Conservation (phyloP, 441 rosid genomes). For the Pelargonium fulgidum region DNA sequence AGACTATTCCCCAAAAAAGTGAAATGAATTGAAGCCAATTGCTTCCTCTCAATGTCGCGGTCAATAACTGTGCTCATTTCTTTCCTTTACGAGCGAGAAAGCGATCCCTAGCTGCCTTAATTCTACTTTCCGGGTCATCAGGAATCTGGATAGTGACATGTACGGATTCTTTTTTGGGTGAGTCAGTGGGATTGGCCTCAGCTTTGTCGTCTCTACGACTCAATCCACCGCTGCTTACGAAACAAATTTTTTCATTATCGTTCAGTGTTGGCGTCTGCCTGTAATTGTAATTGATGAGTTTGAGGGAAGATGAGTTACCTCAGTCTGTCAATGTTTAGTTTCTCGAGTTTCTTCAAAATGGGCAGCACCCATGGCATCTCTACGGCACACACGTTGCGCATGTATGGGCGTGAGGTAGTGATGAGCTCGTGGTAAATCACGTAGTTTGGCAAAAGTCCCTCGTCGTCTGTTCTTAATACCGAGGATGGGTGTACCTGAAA, state of each 20-base stretch:
- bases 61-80: conserved; percentile 27
- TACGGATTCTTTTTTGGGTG: conserved; percentile 23
- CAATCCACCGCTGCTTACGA: conserved; percentile 55
- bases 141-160: conserved; percentile 7
- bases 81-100: conserved; percentile 79
- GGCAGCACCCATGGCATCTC: conserved; percentile 72
- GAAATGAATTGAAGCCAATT: no score
- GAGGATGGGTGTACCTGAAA: conserved; percentile 88
- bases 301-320: conserved; percentile 38
- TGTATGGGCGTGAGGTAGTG: conserved; percentile 68
- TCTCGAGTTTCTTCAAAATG: conserved; percentile 62
- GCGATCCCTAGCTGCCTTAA: conserved; percentile 83
- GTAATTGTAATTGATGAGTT: not conserved
- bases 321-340: conserved; percentile 48
- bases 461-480: conserved; percentile 53
- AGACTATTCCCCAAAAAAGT: no score
- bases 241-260: conserved; percentile 7
- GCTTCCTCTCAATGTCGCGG: no score
- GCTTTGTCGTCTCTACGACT: conserved; percentile 28
- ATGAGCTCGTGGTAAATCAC: conserved; percentile 84
- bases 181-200: conserved; percentile 32
- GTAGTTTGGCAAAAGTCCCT: conserved; percentile 65
- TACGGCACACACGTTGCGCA: conserved; percentile 68
- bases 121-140: conserved; percentile 43
- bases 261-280: not conserved